Conservation (phyloP, 345 rosid genomes). For the Balakata baccata region DNA sequence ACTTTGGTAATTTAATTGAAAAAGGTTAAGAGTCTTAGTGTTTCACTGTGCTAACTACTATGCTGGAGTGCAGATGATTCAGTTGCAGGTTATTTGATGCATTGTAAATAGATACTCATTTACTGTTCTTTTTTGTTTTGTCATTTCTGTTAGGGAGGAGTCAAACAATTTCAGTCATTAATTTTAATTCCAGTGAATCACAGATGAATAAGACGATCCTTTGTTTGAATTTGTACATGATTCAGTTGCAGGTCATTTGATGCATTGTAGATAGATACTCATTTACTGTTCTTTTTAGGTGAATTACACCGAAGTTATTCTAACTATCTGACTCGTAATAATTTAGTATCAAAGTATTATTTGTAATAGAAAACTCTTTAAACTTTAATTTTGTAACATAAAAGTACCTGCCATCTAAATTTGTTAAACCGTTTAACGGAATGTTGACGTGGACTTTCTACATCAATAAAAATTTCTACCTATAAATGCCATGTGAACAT, state of each 20-base stretch:
- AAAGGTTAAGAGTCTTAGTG: neutral
- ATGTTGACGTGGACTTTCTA: too few relatives aligned
- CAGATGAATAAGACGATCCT: neutral
- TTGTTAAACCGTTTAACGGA: too few relatives aligned
- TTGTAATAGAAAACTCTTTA: too few relatives aligned
- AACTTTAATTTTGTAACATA: too few relatives aligned
- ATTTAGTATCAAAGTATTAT: too few relatives aligned
- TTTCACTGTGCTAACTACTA: neutral
- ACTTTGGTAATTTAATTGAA: neutral
- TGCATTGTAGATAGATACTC: neutral
- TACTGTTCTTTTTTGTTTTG: neutral
- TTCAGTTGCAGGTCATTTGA: neutral
- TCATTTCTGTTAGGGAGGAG: constrained; percentile 5
- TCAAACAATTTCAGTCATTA: neutral
- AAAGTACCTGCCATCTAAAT: too few relatives aligned
- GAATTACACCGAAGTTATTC: too few relatives aligned
- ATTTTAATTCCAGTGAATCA: constrained; percentile 7
- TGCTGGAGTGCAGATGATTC: neutral
- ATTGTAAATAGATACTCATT: neutral
- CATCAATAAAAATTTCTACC: too few relatives aligned
- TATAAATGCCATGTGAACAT: too few relatives aligned
- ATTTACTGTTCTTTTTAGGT: neutral
- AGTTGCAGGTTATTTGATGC: neutral
- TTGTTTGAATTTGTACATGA: too few relatives aligned
- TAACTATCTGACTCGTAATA: too few relatives aligned